Conservation (phyloP, 2,329 filamentous ascomycete species). For the Talaromyces sp. region DNA sequence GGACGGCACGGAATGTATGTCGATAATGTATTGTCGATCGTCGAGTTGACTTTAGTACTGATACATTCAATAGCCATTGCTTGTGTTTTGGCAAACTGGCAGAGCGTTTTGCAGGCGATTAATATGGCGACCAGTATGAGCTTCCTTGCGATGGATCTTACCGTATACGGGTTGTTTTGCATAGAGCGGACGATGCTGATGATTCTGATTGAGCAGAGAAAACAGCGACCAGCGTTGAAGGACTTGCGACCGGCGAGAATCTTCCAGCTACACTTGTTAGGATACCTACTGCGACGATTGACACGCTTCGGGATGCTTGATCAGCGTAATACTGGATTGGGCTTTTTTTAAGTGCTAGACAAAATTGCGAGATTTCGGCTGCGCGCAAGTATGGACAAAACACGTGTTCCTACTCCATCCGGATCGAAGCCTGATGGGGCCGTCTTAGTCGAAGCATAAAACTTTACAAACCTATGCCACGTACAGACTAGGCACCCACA, state of each 20-base stretch:
- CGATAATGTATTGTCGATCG: not conserved
- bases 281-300: constrained; percentile 35
- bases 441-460: not conserved
- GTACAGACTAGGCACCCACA: not conserved
- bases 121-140: constrained; percentile 61
- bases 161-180: not conserved
- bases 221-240: constrained; percentile 8
- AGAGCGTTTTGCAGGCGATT: constrained; percentile 62
- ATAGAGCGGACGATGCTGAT: not conserved
- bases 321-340: not conserved
- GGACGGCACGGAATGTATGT: constrained; percentile 58
- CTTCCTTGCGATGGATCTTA: not conserved
- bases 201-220: constrained; percentile 11
- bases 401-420: not conserved
- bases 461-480: not conserved
- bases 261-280: constrained; percentile 44
- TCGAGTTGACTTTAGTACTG: not conserved
- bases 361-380: not conserved
- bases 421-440: not conserved
- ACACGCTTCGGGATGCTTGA: constrained; percentile 15
- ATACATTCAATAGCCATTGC: constrained; percentile 51
- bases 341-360: not conserved
- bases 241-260: constrained; percentile 11
- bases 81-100: constrained; percentile 65
- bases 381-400: not conserved